These are phyloP conservation scores for Chalciporus sphaerocephalus DNA, from an alignment of 768 basidiomycete genomes.

Conservation along the genomic window DNA sequence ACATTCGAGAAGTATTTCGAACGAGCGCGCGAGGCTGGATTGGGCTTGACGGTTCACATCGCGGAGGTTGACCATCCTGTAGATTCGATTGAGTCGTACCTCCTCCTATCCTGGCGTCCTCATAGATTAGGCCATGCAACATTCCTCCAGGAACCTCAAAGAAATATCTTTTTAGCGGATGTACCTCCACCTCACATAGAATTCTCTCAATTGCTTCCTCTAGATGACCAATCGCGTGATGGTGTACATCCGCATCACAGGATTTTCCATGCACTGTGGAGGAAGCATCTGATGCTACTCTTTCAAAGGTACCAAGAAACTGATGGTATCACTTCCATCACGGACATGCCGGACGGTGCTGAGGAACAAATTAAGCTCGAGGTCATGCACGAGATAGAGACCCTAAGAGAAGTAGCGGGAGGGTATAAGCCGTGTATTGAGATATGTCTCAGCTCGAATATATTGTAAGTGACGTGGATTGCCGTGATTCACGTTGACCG, in stretches of 20 bases:
- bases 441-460: conserved; percentile 77
- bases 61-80: conserved; percentile 68
- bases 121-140: conserved; percentile 79
- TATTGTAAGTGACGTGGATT: conserved; percentile 48
- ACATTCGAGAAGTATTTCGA: conserved; percentile 48
- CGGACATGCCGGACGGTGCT: conserved; percentile 3
- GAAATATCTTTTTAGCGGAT: conserved; percentile 43
- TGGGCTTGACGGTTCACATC: conserved; percentile 77
- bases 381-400: conserved; percentile 22
- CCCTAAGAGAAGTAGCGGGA: conserved; percentile 10
- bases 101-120: conserved; percentile 58
- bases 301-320: conserved; percentile 17
- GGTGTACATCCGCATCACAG: conserved; percentile 21
- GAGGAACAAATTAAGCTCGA: conserved; percentile 19
- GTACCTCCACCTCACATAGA: conserved; percentile 19
- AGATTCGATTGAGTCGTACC: conserved; percentile 55
- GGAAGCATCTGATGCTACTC: conserved; percentile 21
- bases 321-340: conserved; percentile 6
- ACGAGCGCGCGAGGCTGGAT: conserved; percentile 52
- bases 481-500: neutral
- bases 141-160: conserved; percentile 60
- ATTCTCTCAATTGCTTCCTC: conserved; percentile 16
- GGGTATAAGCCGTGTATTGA: conserved; percentile 60
- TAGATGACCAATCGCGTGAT: conserved; percentile 17
- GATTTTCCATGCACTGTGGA: conserved; percentile 22